Base-by-base conservation (phyloP, 768 basidiomycete genomes). In the Phaffia australis region DNA sequence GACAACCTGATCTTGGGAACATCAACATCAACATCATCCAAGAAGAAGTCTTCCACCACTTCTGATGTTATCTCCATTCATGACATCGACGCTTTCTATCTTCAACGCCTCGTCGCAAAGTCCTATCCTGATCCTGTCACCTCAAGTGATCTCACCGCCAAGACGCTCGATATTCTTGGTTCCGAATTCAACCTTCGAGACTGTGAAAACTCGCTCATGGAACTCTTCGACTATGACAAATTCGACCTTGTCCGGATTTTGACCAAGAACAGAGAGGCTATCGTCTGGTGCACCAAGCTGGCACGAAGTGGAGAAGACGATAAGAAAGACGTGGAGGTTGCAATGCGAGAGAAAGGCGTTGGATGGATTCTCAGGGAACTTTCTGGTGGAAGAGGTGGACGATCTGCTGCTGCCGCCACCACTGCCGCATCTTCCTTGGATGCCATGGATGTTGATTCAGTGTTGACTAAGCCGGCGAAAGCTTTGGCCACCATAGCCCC, bases 201-300 rank as follows among this genome's bases (percentile, higher is more conserved):
- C 78, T 87, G 87, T 73, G 94, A 98, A 77, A 98, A 97, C 75
- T 84, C 87, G 72, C 83, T 98, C 30, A 97, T 97, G 86, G 94
- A 97, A 64, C 80, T 98, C 14, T 95, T 97, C 76, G 92, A 97
- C 60, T 97, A 88, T 78, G 82, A 87, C 74, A 85, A 85, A 74
- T 94, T 92, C 81, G 85, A 90, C 65, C 83, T 92, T 70, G 90
- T 89, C 71, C 86, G 87, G 19, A 87, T 85, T 68, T 87, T 98
- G 73, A 83, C 94, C 74, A 91, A 92, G 77, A 98, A 98, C 79
- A 84, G 93, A 64, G 95, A 99, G 60, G 87, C 90, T 66, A 81
- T 98, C 58, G 91, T 97, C 0, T 99, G 95, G 95, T 95, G 91
- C 72, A 99, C 95, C 56, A 93, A 93, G 77, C 82, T 97, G 59